Percentiles rank a stretch among this genome's conserved stretches.
Conservation (phyloP, 78 protist genomes). For the Polysphondylium violaceum region DNA sequence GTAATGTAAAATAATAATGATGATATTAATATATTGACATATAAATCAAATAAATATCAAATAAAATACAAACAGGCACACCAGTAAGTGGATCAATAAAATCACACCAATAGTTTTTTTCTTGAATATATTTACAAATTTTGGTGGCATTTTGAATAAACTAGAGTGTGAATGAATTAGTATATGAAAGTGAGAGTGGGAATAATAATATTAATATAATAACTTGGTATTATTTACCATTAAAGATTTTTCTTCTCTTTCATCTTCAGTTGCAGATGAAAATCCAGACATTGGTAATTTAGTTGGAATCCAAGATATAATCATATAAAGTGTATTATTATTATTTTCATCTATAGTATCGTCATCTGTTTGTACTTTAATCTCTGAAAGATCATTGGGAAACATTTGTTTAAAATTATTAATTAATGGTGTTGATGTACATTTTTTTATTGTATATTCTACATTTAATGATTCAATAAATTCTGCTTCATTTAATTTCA, state of each 20-base stretch:
- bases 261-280: constrained; percentile 47
- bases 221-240: not conserved
- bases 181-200: not conserved
- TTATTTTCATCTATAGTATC: constrained; percentile 4
- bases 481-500: constrained; percentile 15
- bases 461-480: not conserved
- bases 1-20: not conserved
- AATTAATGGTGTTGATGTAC: not conserved
- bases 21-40: too few species aligned
- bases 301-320: constrained; percentile 22
- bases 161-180: not conserved
- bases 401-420: constrained; percentile 39
- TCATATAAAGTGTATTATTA: constrained; percentile 5
- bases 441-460: constrained; percentile 53
- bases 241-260: constrained; percentile 36
- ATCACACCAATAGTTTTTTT: constrained; percentile 56
- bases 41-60: too few species aligned
- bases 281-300: constrained; percentile 69
- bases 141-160: constrained; percentile 13
- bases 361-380: not conserved
- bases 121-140: constrained; percentile 14
- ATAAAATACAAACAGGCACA: constrained; percentile 48
- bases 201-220: not conserved
- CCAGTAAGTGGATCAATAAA: constrained; percentile 79
- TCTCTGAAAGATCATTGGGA: constrained; percentile 17